phyloP scores from a whole-genome alignment of 345 rosid genomes.

The Lagerstroemia speciosa region DNA sequence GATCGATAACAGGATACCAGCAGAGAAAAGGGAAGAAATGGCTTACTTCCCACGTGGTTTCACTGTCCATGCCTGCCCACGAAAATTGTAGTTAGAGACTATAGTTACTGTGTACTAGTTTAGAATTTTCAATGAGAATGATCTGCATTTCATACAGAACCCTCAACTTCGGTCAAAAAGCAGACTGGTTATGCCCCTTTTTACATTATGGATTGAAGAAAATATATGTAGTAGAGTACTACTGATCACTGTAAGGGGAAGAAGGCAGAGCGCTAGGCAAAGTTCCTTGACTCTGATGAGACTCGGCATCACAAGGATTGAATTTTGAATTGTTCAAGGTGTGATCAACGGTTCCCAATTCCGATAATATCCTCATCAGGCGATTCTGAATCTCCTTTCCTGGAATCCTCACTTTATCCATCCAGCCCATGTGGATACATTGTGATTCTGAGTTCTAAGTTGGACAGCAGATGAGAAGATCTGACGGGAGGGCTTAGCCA shows the following conservation, averaged over 20 bases:
- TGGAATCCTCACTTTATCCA: neutral
- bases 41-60: no score
- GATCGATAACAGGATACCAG: no score
- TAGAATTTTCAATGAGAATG: no score
- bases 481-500: neutral
- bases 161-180: no score
- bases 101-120: no score
- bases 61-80: no score
- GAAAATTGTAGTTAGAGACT: no score
- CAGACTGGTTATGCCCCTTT: no score
- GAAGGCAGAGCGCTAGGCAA: constrained; percentile 42
- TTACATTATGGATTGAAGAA: no score
- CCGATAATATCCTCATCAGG: neutral
- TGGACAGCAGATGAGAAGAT: neutral
- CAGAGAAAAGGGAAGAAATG: no score
- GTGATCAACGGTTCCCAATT: neutral
- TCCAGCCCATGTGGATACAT: neutral
- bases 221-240: constrained; percentile 73
- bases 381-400: neutral
- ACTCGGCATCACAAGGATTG: constrained; percentile 22
- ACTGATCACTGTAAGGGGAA: constrained; percentile 52
- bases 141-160: no score
- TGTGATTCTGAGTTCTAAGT: neutral
- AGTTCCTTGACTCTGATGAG: constrained; percentile 31
- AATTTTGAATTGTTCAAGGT: neutral